phyloP scores from a whole-genome alignment of 495 filamentous ascomycete species.

The Xylaria telfairii region DNA sequence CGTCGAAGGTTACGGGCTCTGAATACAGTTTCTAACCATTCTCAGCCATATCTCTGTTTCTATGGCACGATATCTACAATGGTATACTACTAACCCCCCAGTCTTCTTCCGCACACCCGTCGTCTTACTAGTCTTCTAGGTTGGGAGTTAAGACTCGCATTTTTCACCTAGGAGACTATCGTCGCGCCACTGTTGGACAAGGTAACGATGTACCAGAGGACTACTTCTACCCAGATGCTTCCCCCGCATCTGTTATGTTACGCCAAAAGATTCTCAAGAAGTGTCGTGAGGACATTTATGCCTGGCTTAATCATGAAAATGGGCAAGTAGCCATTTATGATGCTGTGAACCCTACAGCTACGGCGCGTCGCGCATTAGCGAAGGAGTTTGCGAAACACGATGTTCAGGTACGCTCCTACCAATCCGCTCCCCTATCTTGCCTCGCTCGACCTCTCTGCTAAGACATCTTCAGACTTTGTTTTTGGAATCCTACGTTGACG shows the following conservation, averaged over 20 bases:
- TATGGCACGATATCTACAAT: slow-evolving; percentile 90
- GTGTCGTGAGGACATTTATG: slow-evolving; percentile 95
- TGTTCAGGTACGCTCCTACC: slow-evolving; percentile 69
- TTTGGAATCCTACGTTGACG: slow-evolving; percentile 93
- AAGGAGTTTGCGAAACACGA: slow-evolving; percentile 97
- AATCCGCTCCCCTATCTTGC: neutral
- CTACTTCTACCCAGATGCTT: slow-evolving; percentile 97
- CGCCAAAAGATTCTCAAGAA: slow-evolving; percentile 97
- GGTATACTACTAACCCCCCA: slow-evolving; percentile 58
- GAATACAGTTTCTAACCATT: slow-evolving; percentile 32
- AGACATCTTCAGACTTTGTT: slow-evolving; percentile 76
- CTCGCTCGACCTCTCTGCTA: slow-evolving; percentile 17
- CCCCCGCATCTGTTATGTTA: slow-evolving; percentile 82
- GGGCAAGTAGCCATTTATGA: slow-evolving; percentile 99
- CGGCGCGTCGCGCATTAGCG: slow-evolving; percentile 83
- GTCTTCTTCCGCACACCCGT: neutral
- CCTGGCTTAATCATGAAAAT: slow-evolving; percentile 94
- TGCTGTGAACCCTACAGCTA: slow-evolving; percentile 91
- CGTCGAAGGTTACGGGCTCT: neutral
- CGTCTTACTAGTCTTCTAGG: slow-evolving; percentile 53
- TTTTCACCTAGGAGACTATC: slow-evolving; percentile 97
- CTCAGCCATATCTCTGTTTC: slow-evolving; percentile 91
- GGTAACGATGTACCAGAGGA: slow-evolving; percentile 91
- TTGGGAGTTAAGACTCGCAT: slow-evolving; percentile 97
- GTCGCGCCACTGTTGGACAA: slow-evolving; percentile 84